These are phyloP conservation scores for Aspergillus melleus DNA, from an alignment of 2,329 filamentous ascomycete species.

Conservation along the genomic window DNA sequence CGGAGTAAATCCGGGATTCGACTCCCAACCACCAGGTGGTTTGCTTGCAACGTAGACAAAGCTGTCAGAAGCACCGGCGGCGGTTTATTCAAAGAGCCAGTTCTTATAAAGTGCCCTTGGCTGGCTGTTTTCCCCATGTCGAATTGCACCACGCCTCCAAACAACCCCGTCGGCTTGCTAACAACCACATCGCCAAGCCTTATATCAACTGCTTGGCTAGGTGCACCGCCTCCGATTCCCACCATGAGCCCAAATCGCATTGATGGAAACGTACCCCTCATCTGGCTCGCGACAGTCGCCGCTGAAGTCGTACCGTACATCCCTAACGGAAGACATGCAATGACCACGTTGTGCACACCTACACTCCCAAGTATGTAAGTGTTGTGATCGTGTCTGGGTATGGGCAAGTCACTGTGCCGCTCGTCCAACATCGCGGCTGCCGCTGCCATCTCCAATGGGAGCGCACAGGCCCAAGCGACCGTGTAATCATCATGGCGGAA, in stretches of 20 bases:
- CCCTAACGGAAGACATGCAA: slow-evolving; percentile 5
- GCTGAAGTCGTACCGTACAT: slow-evolving; percentile 8
- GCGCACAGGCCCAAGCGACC: slow-evolving; percentile 16
- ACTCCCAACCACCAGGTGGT: neutral
- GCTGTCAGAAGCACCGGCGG: slow-evolving; percentile 13
- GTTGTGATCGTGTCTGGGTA: neutral
- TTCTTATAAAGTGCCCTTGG: slow-evolving; percentile 12
- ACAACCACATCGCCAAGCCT: slow-evolving; percentile 19
- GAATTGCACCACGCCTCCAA: slow-evolving; percentile 21
- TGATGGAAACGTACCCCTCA: neutral
- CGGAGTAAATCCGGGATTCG: neutral
- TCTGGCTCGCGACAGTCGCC: neutral
- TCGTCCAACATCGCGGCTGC: slow-evolving; percentile 10
- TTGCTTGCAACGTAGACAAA: slow-evolving; percentile 13
- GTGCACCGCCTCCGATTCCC: slow-evolving; percentile 16
- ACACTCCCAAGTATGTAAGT: slow-evolving; percentile 5
- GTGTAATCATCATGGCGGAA: slow-evolving; percentile 11
- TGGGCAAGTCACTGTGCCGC: neutral
- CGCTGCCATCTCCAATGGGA: slow-evolving; percentile 12
- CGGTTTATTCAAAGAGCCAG: slow-evolving; percentile 14
- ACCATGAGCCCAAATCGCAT: slow-evolving; percentile 10
- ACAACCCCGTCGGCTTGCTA: slow-evolving; percentile 2
- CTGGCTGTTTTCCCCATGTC: slow-evolving; percentile 19
- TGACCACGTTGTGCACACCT: slow-evolving; percentile 1
- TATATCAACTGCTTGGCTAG: slow-evolving; percentile 11